phyloP scores from a whole-genome alignment of 768 basidiomycete genomes.

The Stropharia rugosoannulata region DNA sequence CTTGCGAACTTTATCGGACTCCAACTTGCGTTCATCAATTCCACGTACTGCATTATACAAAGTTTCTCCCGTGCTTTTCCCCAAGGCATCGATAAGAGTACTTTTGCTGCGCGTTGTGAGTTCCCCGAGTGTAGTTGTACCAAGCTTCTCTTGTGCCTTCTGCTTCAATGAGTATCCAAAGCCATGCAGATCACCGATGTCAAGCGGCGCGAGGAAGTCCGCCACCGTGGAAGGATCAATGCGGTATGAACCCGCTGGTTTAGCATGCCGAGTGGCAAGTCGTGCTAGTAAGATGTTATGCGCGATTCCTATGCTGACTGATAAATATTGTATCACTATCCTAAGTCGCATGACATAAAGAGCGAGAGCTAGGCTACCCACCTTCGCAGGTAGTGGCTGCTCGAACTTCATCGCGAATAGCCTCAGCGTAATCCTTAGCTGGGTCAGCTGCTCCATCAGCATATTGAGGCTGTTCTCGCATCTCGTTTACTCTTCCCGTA shows the following conservation, averaged over 20 bases:
- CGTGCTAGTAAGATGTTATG: slow-evolving; percentile 93
- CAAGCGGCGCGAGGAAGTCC: slow-evolving; percentile 61
- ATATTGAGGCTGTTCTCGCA: slow-evolving; percentile 24
- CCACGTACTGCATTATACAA: slow-evolving; percentile 84
- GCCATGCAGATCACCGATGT: slow-evolving; percentile 82
- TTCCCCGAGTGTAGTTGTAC: slow-evolving; percentile 67
- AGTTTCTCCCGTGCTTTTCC: slow-evolving; percentile 80
- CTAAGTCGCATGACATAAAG: neutral
- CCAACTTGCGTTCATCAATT: slow-evolving; percentile 75
- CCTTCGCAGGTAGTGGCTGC: slow-evolving; percentile 86
- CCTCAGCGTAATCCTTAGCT: slow-evolving; percentile 78
- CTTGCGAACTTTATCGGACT: slow-evolving; percentile 84
- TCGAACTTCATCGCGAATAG: slow-evolving; percentile 74
- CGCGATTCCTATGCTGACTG: slow-evolving; percentile 91
- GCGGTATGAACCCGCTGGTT: slow-evolving; percentile 87
- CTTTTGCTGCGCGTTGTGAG: slow-evolving; percentile 62
- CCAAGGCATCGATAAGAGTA: slow-evolving; percentile 69
- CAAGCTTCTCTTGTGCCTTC: slow-evolving; percentile 81
- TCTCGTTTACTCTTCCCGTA: slow-evolving; percentile 53
- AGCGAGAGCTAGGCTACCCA: slow-evolving; percentile 25
- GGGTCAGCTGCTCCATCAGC: slow-evolving; percentile 44
- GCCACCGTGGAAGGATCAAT: slow-evolving; percentile 54
- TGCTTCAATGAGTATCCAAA: slow-evolving; percentile 76
- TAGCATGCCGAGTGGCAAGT: slow-evolving; percentile 87
- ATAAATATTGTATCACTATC: neutral